These are phyloP conservation scores for Vitis vinifera DNA, from an alignment of 164 flowering plant species.

Conservation along the genomic window DNA sequence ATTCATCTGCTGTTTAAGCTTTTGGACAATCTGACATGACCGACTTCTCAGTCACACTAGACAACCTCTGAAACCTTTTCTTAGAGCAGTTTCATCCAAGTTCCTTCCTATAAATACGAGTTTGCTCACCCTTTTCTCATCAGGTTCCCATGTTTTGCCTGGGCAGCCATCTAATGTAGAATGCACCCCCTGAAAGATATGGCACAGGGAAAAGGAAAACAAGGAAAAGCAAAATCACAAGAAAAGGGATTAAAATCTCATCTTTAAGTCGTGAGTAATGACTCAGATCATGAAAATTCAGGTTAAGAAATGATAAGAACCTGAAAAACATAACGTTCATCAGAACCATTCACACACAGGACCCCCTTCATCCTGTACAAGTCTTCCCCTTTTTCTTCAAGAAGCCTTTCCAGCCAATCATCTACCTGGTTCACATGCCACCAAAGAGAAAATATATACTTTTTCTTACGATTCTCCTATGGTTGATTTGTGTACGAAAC, in stretches of 20 bases:
- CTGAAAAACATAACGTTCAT: constrained; percentile 86
- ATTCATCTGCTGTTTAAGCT: background rate
- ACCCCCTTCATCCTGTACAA: constrained; percentile 94
- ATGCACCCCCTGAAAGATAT: constrained; percentile 72
- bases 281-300: background rate
- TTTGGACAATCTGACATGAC: background rate
- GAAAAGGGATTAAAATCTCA: background rate
- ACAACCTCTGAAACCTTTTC: constrained; percentile 95
- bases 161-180: constrained; percentile 73
- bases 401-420: constrained; percentile 92
- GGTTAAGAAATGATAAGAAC: constrained; percentile 25
- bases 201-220: background rate
- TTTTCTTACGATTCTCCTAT: no score
- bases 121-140: constrained; percentile 81
- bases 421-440: constrained; percentile 51
- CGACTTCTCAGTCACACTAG: constrained; percentile 33
- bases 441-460: background rate
- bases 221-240: background rate
- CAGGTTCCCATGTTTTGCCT: constrained; percentile 76
- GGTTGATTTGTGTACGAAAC: no score
- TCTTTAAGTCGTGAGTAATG: background rate
- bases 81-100: constrained; percentile 76
- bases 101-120: constrained; percentile 91
- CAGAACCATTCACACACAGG: constrained; percentile 60
- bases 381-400: constrained; percentile 97